Evolutionary conservation across 768 basidiomycete genomes (phyloP).

Genomic region (Mycena leptocephala): DNA sequence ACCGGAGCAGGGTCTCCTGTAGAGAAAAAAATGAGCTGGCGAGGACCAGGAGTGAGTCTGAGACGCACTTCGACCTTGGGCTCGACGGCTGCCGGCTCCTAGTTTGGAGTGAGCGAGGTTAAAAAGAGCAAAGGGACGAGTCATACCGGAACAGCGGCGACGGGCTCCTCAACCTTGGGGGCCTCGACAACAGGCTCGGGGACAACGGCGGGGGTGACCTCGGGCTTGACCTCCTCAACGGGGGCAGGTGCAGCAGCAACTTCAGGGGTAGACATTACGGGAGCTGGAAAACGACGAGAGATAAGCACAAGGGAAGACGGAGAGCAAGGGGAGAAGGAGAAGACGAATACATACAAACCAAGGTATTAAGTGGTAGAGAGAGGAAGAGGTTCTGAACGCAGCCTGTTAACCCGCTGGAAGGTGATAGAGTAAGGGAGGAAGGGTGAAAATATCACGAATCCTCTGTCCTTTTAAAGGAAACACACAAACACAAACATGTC

Average conservation of each 20-base stretch:
- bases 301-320: constrained; percentile 36
- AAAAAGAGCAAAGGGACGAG: constrained; percentile 15
- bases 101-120: constrained; percentile 4
- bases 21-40: constrained; percentile 14
- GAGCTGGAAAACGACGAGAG: constrained; percentile 56
- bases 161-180: constrained; percentile 58
- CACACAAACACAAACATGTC: background rate
- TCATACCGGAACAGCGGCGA: constrained; percentile 50
- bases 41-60: background rate
- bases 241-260: constrained; percentile 59
- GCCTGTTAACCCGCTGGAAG: constrained; percentile 64
- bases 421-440: constrained; percentile 73
- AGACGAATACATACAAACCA: constrained; percentile 61
- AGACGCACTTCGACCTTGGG: constrained; percentile 37
- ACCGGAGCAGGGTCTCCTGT: constrained; percentile 53
- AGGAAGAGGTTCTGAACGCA: constrained; percentile 71
- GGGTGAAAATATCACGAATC: constrained; percentile 57
- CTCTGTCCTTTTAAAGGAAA: constrained; percentile 37
- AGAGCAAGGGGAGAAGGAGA: constrained; percentile 56
- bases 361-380: constrained; percentile 67
- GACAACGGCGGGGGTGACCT: constrained; percentile 58
- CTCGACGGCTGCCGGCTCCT: constrained; percentile 39
- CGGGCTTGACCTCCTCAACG: constrained; percentile 70
- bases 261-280: constrained; percentile 91
- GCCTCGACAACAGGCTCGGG: constrained; percentile 56